These are phyloP conservation scores for Tubosaeta brunneosetosa DNA, from an alignment of 768 basidiomycete genomes.

Conservation along the genomic window DNA sequence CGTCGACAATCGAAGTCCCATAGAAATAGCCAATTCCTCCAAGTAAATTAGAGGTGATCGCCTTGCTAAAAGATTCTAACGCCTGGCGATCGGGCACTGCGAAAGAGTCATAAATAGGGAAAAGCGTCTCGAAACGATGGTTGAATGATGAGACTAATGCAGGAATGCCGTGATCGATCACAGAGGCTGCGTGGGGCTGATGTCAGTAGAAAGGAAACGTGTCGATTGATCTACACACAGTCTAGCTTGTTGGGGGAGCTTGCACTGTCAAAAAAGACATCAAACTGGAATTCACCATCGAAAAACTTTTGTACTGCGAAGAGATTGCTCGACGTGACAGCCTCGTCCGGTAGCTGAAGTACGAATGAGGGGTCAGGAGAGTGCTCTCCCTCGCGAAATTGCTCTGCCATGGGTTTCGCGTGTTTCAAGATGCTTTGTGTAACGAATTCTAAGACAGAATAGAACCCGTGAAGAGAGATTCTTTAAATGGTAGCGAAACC, in stretches of 20 bases:
- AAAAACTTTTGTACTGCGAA: conserved; percentile 85
- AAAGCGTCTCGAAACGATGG: conserved; percentile 60
- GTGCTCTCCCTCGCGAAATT: conserved; percentile 44
- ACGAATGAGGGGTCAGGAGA: conserved; percentile 79
- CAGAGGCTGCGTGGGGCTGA: conserved; percentile 43
- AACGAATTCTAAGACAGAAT: conserved; percentile 49
- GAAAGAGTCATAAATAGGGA: conserved; percentile 63
- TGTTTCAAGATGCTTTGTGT: conserved; percentile 53
- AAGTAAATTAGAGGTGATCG: conserved; percentile 84
- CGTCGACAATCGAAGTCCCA: conserved; percentile 82
- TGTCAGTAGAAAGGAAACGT: conserved; percentile 2
- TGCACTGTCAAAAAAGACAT: conserved; percentile 80
- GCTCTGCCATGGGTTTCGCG: conserved; percentile 49
- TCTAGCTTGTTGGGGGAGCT: conserved; percentile 61
- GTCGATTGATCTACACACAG: conserved; percentile 41
- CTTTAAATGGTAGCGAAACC: conserved; percentile 2
- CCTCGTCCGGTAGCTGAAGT: conserved; percentile 72
- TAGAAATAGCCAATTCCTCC: conserved; percentile 96
- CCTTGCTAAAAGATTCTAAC: conserved; percentile 74
- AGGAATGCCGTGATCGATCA: conserved; percentile 65
- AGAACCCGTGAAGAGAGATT: not conserved
- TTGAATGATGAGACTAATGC: conserved; percentile 58
- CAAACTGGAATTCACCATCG: conserved; percentile 83
- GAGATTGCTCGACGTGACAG: conserved; percentile 68
- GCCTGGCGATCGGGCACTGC: conserved; percentile 41